These are phyloP conservation scores for Triticum aestivum DNA, from an alignment of 176 grass and related monocot genomes.

Conservation along the genomic window DNA sequence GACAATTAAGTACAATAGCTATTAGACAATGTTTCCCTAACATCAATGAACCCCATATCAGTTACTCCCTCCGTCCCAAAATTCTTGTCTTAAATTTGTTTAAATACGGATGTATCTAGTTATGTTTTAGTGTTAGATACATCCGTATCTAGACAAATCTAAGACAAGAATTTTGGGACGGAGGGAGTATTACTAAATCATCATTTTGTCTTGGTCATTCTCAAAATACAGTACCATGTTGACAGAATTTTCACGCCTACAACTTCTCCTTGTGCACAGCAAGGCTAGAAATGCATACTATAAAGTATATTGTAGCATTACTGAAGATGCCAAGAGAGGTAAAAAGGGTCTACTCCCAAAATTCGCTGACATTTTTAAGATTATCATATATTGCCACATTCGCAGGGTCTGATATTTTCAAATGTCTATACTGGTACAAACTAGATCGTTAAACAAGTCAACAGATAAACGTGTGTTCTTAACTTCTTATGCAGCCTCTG, in stretches of 20 bases:
- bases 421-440: background rate
- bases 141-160: no score
- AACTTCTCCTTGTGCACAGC: background rate
- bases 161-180: no score
- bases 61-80: no score
- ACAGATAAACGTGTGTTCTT: background rate
- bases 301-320: background rate
- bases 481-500: constrained; percentile 10
- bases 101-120: no score
- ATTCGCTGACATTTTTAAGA: background rate
- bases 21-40: background rate
- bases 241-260: background rate
- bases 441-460: background rate
- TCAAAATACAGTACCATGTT: constrained; percentile 1
- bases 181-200: constrained; percentile 7
- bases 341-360: background rate
- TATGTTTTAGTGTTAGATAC: no score
- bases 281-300: background rate
- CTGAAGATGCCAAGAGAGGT: background rate
- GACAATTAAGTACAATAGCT: background rate
- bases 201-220: background rate
- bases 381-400: background rate
- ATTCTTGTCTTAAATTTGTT: no score
- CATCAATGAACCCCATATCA: background rate
- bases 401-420: background rate